Base-by-base conservation (phyloP, 371 early-diverging fungal species). In the Lichtheimia ornata region DNA sequence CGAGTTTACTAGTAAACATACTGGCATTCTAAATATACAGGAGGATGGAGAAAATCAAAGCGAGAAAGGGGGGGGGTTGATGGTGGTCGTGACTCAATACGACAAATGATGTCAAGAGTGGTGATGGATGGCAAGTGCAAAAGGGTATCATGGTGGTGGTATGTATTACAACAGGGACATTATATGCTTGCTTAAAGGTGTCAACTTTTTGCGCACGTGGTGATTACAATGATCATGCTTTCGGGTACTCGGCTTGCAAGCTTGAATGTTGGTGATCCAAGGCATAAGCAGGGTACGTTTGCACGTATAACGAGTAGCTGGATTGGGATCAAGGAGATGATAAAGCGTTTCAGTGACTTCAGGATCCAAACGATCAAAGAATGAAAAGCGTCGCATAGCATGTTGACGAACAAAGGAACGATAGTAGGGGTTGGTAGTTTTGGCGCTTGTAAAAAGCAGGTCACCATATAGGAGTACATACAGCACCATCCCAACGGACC, bases 401-500 rank as follows among this genome's bases (percentile, higher is more conserved):
- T 59, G 53, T 14, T 45, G 27, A 22, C 84, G 82, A 2, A 88
- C 64, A 62, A 74, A 90, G 50, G 76, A 76, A 20, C 70, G 68
- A 65, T 83, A 89, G 69, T 87, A 88, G 56, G 82, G 73, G 67
- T 90, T 90, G 14, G 80, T 73, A 49, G 70, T 60, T 20, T 80
- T 81, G 83, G 76, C 73, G 11, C 63, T 54, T 76, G 74, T 59
- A 27, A 79, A 80, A 18, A 88, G 81, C 74, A 91, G 91, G 42
- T 88, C 85, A 51, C 86, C 81, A 68, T 86, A 90, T n/a, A 81
- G 70, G 91, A 93, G 89, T 28, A 88, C 84, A 70, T 87, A 90
- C 65, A 85, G 89, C 5, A 93, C 86, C 30, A 93, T 86, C 43
- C 91, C 94, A 12, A 83, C 86, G 5, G 91, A 86, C 94, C 94